Evolutionary conservation across 208 protist species (phyloP).

Genomic region (Histomonas meleagridis): DNA sequence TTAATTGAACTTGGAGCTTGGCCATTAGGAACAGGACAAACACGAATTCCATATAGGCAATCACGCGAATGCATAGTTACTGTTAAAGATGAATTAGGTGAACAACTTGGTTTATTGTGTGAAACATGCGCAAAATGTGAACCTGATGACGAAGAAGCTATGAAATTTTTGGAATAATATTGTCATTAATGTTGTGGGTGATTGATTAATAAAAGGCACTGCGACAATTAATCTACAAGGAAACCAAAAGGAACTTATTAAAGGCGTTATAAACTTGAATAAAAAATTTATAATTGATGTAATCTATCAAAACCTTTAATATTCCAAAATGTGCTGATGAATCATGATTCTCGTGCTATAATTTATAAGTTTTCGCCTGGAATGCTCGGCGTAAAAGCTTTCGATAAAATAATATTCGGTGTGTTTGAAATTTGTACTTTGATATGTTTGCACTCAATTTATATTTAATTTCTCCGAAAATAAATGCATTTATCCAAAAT

Average conservation of each 20-base stretch:
- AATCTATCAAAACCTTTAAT: conserved; percentile 44
- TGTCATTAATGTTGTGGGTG: neutral
- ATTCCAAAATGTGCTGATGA: conserved; percentile 30
- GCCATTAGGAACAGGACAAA: neutral
- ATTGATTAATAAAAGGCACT: neutral
- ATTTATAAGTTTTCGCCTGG: conserved; percentile 49
- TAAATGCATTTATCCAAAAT: too few species aligned
- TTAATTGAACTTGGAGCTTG: neutral
- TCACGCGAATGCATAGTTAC: neutral
- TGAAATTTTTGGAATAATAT: neutral
- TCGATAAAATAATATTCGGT: conserved; percentile 47
- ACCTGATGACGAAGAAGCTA: neutral
- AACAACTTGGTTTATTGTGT: neutral
- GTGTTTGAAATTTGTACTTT: too few species aligned
- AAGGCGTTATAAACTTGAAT: neutral
- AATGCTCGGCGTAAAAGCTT: conserved; percentile 45
- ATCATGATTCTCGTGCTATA: conserved; percentile 40
- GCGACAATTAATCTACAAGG: neutral
- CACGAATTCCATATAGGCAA: neutral
- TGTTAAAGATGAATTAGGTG: neutral
- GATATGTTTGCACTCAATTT: too few species aligned
- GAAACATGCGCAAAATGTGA: neutral
- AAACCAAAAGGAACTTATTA: neutral
- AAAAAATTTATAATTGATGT: conserved; percentile 46
- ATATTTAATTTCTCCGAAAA: too few species aligned